Percentiles rank a stretch among this genome's conserved stretches.
Conservation (phyloP, 805 yeast species). For the Hanseniaspora pseudoguilliermondii region DNA sequence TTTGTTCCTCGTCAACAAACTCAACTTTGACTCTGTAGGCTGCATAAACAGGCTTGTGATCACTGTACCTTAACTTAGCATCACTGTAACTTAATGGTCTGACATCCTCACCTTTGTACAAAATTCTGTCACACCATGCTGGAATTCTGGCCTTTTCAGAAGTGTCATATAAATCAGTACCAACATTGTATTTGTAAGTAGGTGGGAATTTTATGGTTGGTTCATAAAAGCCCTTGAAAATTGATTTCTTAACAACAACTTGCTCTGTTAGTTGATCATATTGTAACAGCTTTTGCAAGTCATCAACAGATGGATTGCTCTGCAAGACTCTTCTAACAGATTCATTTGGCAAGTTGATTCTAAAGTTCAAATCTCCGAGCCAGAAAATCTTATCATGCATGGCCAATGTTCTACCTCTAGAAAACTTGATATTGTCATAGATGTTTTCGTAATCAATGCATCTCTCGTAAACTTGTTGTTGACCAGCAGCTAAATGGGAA, state of each 20-base stretch:
- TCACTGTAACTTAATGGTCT: slow-evolving; percentile 58
- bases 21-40: slow-evolving; percentile 55
- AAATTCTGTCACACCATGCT: slow-evolving; percentile 89
- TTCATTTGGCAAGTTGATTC: slow-evolving; percentile 61
- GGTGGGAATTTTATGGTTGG: slow-evolving; percentile 68
- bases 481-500: slow-evolving; percentile 91
- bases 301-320: slow-evolving; percentile 28
- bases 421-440: slow-evolving; percentile 60
- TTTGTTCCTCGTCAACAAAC: slow-evolving; percentile 53
- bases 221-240: slow-evolving; percentile 67
- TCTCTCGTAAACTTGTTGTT: slow-evolving; percentile 66
- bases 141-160: slow-evolving; percentile 90
- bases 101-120: slow-evolving; percentile 47
- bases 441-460: slow-evolving; percentile 72
- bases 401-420: slow-evolving; percentile 59
- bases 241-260: slow-evolving; percentile 49
- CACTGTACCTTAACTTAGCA: slow-evolving; percentile 56
- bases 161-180: slow-evolving; percentile 67
- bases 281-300: slow-evolving; percentile 37
- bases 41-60: slow-evolving; percentile 87
- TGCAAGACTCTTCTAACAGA: slow-evolving; percentile 49
- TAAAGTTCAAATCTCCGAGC: slow-evolving; percentile 90
- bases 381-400: slow-evolving; percentile 83
- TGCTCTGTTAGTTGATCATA: slow-evolving; percentile 71
- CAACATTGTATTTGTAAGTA: slow-evolving; percentile 85